phyloP scores from a whole-genome alignment of 2,329 filamentous ascomycete species.

The Curvularia verruculosa region DNA sequence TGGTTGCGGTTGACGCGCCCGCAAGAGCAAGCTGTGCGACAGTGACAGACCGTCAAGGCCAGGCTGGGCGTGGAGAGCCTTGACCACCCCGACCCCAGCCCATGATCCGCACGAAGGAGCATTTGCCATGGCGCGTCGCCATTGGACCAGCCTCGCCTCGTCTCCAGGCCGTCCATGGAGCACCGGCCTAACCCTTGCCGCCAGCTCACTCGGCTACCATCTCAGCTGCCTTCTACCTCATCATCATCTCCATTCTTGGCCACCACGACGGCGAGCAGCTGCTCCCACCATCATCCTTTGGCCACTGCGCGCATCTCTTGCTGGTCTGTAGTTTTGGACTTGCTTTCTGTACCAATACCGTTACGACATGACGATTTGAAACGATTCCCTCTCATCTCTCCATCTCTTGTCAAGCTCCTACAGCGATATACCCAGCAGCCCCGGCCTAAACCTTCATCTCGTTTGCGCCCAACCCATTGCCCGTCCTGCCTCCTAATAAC shows the following conservation, averaged over 20 bases:
- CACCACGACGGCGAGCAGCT: constrained; percentile 25
- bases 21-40: neutral
- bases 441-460: constrained; percentile 16
- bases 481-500: constrained; percentile 24
- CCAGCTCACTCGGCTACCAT: constrained; percentile 20
- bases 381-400: constrained; percentile 23
- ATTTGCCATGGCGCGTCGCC: constrained; percentile 10
- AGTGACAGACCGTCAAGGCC: too few species aligned
- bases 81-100: constrained; percentile 1
- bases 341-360: constrained; percentile 21
- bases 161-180: constrained; percentile 3
- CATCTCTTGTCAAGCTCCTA: constrained; percentile 21
- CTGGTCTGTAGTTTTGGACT: constrained; percentile 15
- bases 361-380: constrained; percentile 26
- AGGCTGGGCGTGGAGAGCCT: neutral
- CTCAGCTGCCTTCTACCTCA: constrained; percentile 34
- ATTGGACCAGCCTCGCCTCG: constrained; percentile 20
- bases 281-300: constrained; percentile 16
- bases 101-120: constrained; percentile 16
- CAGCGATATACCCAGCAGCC: constrained; percentile 36
- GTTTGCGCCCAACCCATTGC: constrained; percentile 32
- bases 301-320: constrained; percentile 27
- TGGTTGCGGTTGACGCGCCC: neutral
- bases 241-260: constrained; percentile 23
- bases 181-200: constrained; percentile 15